A percentile compares a stretch with the other conserved stretches of the same genome.
Conservation (phyloP, 441 rosid genomes). For the Bocquillonia castaneifolia region DNA sequence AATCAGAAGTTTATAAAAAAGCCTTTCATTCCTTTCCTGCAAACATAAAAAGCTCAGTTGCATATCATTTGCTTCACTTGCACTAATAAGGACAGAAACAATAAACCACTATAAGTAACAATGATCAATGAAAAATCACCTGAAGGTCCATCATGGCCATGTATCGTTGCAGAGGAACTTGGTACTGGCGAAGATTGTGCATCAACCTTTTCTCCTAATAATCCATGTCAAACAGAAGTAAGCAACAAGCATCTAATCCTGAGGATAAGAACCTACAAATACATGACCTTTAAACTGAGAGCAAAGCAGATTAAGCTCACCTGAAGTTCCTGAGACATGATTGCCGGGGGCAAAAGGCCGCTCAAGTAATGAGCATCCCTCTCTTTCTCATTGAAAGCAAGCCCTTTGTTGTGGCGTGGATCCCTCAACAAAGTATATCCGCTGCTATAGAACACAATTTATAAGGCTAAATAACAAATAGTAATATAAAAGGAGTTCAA, state of each 20-base stretch:
- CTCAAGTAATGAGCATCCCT: conserved; percentile 91
- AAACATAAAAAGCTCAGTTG: conserved; percentile 10
- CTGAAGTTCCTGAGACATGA: conserved; percentile 78
- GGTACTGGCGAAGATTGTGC: conserved; percentile 75
- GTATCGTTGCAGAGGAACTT: conserved; percentile 87
- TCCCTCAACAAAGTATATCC: conserved; percentile 87
- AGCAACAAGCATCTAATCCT: neutral
- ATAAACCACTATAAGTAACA: neutral
- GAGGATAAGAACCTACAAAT: neutral
- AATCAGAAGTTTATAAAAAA: conserved; percentile 85
- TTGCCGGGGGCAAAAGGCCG: conserved; percentile 86
- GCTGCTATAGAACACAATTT: conserved; percentile 35
- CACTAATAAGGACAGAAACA: neutral
- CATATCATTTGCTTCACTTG: neutral
- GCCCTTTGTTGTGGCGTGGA: conserved; percentile 88
- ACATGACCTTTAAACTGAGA: neutral
- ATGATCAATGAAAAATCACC: conserved; percentile 33
- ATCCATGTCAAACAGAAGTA: conserved; percentile 6
- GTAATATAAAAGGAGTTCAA: too few relatives aligned
- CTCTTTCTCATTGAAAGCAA: conserved; percentile 73
- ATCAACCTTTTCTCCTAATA: conserved; percentile 73
- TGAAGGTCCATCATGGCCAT: conserved; percentile 94
- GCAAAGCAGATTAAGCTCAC: conserved; percentile 24
- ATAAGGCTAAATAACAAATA: too few relatives aligned
- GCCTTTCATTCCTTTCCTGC: conserved; percentile 88